Conservation (phyloP, 2,329 filamentous ascomycete species). For the Aspergillus tamarii region DNA sequence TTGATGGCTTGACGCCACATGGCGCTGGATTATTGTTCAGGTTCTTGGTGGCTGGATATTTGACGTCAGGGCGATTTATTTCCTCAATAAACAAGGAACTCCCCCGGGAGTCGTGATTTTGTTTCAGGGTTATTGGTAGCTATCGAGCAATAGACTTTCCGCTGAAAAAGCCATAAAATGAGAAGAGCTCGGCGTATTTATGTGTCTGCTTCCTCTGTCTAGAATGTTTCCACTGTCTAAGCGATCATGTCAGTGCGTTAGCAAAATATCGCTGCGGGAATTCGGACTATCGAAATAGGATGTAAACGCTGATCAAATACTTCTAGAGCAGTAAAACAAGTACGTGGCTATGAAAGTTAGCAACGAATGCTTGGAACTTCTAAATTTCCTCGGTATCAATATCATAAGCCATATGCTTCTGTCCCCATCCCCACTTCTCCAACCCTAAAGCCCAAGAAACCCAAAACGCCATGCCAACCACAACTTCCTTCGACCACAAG, state of each 20-base stretch:
- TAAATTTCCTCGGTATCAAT: constrained; percentile 25
- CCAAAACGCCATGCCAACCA: constrained; percentile 18
- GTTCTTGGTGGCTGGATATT: not conserved
- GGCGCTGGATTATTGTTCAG: not conserved
- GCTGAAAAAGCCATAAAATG: not conserved
- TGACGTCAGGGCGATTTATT: not conserved
- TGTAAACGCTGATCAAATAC: not conserved
- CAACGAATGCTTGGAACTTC: not conserved
- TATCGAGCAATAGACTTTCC: not conserved
- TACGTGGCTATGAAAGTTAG: not conserved
- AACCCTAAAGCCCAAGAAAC: constrained; percentile 24
- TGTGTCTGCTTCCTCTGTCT: not conserved
- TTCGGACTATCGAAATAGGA: not conserved
- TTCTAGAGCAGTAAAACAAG: not conserved
- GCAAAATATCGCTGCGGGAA: not conserved
- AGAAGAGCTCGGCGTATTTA: not conserved
- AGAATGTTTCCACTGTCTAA: no score
- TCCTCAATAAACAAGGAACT: not conserved
- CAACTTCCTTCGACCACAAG: constrained; percentile 32
- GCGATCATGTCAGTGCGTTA: not conserved
- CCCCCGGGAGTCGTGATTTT: not conserved
- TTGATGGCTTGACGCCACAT: not conserved
- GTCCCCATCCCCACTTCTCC: constrained; percentile 23
- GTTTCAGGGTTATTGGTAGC: not conserved
- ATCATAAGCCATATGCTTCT: constrained; percentile 36